Evolutionary conservation across 2,329 filamentous ascomycete genomes (phyloP).

Genomic region (Fusarium secorum): DNA sequence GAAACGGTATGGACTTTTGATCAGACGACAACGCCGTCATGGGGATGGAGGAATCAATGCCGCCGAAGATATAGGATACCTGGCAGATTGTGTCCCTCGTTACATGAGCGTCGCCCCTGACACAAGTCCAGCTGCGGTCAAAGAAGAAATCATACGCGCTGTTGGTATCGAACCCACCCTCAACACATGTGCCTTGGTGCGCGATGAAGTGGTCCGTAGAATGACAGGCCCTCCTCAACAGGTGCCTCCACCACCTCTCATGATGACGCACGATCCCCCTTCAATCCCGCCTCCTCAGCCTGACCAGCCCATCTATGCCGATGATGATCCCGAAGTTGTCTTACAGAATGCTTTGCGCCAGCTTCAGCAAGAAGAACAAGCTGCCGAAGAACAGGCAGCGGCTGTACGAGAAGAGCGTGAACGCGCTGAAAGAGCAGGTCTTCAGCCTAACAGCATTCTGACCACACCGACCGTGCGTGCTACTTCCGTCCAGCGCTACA

Average conservation of each 20-base stretch:
- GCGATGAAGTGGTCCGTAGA: conserved; percentile 63
- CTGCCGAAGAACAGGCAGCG: conserved; percentile 65
- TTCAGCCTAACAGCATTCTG: conserved; percentile 44
- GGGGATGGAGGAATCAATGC: conserved; percentile 56
- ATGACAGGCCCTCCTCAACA: conserved; percentile 36
- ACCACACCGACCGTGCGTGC: conserved; percentile 44
- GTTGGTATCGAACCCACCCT: conserved; percentile 64
- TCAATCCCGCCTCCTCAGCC: conserved; percentile 44
- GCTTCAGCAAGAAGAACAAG: conserved; percentile 66
- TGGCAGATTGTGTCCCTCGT: conserved; percentile 66
- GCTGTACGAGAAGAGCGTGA: conserved; percentile 62
- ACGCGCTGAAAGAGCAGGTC: conserved; percentile 52
- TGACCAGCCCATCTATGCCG: conserved; percentile 53
- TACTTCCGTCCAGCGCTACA: conserved; percentile 46
- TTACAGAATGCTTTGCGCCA: conserved; percentile 66
- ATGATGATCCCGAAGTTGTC: conserved; percentile 65
- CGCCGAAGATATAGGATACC: conserved; percentile 65
- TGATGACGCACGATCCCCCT: conserved; percentile 39
- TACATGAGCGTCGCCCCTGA: conserved; percentile 66
- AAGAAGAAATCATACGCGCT: conserved; percentile 63
- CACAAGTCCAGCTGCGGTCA: conserved; percentile 66
- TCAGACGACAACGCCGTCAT: conserved; percentile 63
- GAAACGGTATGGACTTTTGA: conserved; percentile 67
- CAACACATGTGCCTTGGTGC: conserved; percentile 63
- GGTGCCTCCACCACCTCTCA: conserved; percentile 33